Conservation (phyloP, 129 eudicot species). For the Pseudognaphalium luteoalbum region DNA sequence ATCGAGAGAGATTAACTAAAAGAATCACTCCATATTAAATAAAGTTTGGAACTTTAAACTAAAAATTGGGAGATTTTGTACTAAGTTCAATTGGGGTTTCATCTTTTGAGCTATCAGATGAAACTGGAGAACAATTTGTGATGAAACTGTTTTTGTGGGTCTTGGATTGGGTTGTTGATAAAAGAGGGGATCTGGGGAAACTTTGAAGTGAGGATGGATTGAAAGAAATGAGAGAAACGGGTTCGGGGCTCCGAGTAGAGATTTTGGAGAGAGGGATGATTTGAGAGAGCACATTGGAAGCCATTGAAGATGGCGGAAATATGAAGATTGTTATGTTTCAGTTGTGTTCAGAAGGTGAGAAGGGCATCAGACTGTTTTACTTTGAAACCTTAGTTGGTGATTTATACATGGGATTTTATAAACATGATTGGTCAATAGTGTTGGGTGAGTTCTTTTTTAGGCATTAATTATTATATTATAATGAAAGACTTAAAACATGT, state of each 20-base stretch:
- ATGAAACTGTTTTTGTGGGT: conserved; percentile 26
- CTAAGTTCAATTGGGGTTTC: conserved; percentile 42
- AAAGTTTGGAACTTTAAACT: background rate
- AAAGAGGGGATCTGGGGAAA: background rate
- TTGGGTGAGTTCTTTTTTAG: too few relatives aligned
- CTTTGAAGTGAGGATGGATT: conserved; percentile 28
- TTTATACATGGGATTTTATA: background rate
- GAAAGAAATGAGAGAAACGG: conserved; percentile 21
- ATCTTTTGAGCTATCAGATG: conserved; percentile 32
- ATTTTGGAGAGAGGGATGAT: conserved; percentile 33
- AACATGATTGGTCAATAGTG: too few relatives aligned
- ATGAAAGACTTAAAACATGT: too few relatives aligned
- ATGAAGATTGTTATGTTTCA: background rate
- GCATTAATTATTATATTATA: too few relatives aligned
- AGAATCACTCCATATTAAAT: background rate
- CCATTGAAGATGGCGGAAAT: conserved; percentile 37
- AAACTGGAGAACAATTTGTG: conserved; percentile 37
- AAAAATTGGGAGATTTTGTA: conserved; percentile 25
- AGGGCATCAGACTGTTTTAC: too few relatives aligned
- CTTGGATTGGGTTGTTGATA: conserved; percentile 38
- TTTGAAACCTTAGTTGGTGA: background rate
- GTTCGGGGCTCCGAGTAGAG: conserved; percentile 23
- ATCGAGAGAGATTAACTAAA: background rate
- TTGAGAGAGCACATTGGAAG: conserved; percentile 55
- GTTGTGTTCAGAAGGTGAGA: background rate